These are phyloP conservation scores for Aureobasidium sp. DNA, from an alignment of 2,329 filamentous ascomycete genomes.

Conservation along the genomic window DNA sequence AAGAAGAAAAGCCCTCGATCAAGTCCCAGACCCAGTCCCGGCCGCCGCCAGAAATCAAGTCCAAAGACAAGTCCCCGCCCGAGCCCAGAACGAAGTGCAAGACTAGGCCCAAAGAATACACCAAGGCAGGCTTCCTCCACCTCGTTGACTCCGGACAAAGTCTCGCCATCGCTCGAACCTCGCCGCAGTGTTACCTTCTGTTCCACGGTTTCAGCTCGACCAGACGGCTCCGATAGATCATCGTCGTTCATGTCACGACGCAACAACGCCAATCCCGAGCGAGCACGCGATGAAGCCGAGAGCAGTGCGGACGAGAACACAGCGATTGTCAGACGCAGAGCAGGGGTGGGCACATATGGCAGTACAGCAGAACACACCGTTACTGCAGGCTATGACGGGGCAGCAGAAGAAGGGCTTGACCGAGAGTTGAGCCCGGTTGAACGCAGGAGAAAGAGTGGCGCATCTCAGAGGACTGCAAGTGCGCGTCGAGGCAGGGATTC, in stretches of 20 bases:
- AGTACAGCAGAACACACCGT: neutral
- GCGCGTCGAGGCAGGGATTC: neutral
- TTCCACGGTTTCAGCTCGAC: constrained; percentile 14
- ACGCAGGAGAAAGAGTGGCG: constrained; percentile 3
- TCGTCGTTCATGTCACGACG: constrained; percentile 9
- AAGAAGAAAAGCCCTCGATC: constrained; percentile 1
- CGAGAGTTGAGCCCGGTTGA: constrained; percentile 6
- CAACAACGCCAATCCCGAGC: constrained; percentile 6
- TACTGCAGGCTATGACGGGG: constrained; percentile 17
- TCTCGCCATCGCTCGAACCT: constrained; percentile 6
- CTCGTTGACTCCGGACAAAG: neutral
- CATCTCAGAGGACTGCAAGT: neutral
- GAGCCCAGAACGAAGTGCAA: neutral
- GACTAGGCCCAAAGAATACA: neutral
- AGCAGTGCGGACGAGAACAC: constrained; percentile 35
- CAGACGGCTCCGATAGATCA: constrained; percentile 13
- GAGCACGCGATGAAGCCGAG: constrained; percentile 19
- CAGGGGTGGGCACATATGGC: constrained; percentile 12
- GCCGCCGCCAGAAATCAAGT: neutral
- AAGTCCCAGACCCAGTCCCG: neutral
- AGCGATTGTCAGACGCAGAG: constrained; percentile 27
- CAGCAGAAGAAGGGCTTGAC: constrained; percentile 16
- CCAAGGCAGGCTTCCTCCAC: neutral
- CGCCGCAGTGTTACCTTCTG: constrained; percentile 20
- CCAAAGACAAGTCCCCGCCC: constrained; percentile 1